Conservation (phyloP, 768 basidiomycete species). For the Phlegmacium glaucopus region DNA sequence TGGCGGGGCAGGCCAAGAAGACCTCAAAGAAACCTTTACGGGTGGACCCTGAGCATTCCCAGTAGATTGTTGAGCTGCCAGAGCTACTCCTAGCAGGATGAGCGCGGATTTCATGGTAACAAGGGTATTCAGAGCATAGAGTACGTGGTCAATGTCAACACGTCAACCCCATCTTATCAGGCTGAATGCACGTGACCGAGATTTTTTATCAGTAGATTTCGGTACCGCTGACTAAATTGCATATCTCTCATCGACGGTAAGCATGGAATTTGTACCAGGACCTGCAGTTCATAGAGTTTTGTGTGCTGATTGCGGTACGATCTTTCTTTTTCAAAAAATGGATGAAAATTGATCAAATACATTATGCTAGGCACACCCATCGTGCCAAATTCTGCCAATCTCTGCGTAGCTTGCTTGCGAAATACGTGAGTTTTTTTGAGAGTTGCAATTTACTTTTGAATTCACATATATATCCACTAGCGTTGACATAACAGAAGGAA, state of each 20-base stretch:
- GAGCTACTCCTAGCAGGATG: conserved; percentile 20
- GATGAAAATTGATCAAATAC: neutral
- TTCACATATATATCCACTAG: conserved; percentile 36
- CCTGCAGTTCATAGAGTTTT: conserved; percentile 80
- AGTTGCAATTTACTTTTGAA: neutral
- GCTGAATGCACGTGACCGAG: conserved; percentile 15
- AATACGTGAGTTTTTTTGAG: conserved; percentile 66
- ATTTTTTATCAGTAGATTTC: too few species aligned
- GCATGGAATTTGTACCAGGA: conserved; percentile 77
- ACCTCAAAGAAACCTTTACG: conserved; percentile 55
- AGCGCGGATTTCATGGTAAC: conserved; percentile 23
- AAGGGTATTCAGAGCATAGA: neutral
- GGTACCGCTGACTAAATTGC: conserved; percentile 16
- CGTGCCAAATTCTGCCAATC: conserved; percentile 88
- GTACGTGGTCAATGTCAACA: conserved; percentile 10
- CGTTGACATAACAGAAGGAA: conserved; percentile 97
- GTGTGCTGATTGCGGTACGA: conserved; percentile 83
- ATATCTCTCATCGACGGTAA: neutral
- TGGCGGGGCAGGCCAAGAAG: conserved; percentile 66
- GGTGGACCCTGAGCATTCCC: conserved; percentile 35
- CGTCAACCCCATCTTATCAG: conserved; percentile 11
- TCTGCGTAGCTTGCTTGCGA: conserved; percentile 84
- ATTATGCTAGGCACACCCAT: conserved; percentile 79
- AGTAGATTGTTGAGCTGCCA: conserved; percentile 12
- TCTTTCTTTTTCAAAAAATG: neutral